Evolutionary conservation across 1,284 basidiomycete species (phyloP).

Genomic region (Lignosus rhinocerotis): DNA sequence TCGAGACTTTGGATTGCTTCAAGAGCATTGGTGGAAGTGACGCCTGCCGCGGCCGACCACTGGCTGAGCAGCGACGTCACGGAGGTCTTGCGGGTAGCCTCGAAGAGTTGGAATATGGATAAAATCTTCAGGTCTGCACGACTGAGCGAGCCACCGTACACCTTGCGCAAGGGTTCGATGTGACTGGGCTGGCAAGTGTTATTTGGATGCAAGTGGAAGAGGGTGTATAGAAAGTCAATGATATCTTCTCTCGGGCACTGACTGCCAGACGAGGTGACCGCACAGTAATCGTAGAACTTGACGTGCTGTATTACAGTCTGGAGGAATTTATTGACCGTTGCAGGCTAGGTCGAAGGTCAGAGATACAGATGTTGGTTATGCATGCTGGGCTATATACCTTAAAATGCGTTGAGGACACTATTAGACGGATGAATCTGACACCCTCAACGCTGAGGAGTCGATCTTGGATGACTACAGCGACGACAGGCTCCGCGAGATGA

Average conservation of each 20-base stretch:
- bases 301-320: slow-evolving; percentile 65
- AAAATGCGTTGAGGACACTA: slow-evolving; percentile 48
- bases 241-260: slow-evolving; percentile 43
- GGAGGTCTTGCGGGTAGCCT: slow-evolving; percentile 68
- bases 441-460: slow-evolving; percentile 47
- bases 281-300: slow-evolving; percentile 51
- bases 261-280: slow-evolving; percentile 17
- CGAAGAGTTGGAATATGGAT: slow-evolving; percentile 78
- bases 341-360: slow-evolving; percentile 42
- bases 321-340: slow-evolving; percentile 61
- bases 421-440: slow-evolving; percentile 48
- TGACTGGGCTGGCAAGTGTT: slow-evolving; percentile 85
- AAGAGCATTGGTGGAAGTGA: slow-evolving; percentile 47
- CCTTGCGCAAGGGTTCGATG: slow-evolving; percentile 68
- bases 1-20: slow-evolving; percentile 77
- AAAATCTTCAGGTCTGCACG: slow-evolving; percentile 66
- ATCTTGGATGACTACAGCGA: slow-evolving; percentile 66
- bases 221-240: slow-evolving; percentile 54
- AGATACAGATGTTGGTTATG: not conserved
- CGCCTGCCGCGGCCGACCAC: slow-evolving; percentile 58
- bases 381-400: slow-evolving; percentile 53
- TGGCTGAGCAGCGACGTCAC: slow-evolving; percentile 56
- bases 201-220: slow-evolving; percentile 75
- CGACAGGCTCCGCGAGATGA: slow-evolving; percentile 73
- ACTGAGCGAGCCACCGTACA: slow-evolving; percentile 76